These are phyloP conservation scores for Exophiala mesophila DNA, from an alignment of 2,329 filamentous ascomycete species.

Conservation along the genomic window DNA sequence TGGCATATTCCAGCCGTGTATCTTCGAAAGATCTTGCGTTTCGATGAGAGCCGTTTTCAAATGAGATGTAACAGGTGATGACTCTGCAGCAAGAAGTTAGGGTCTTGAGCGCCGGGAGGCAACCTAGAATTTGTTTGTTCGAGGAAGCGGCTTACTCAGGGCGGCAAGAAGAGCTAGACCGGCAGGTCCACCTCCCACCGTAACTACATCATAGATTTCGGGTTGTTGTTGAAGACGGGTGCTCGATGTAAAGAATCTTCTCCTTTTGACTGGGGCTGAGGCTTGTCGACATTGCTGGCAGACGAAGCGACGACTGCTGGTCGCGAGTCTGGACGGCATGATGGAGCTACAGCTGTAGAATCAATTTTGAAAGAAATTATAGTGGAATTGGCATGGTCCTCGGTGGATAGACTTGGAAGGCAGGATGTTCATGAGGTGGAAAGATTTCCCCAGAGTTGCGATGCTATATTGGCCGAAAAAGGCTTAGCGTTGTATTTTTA, in stretches of 20 bases:
- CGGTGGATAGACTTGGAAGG: no score
- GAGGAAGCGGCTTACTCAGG: slow-evolving; percentile 56
- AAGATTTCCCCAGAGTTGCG: no score
- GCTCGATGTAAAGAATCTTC: slow-evolving; percentile 14
- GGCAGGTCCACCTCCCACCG: slow-evolving; percentile 82
- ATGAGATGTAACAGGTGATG: slow-evolving; percentile 67
- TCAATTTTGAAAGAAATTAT: no score
- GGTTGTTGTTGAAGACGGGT: slow-evolving; percentile 32
- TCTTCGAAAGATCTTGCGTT: slow-evolving; percentile 73
- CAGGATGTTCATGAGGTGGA: no score
- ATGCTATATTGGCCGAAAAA: neutral
- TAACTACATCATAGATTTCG: slow-evolving; percentile 89
- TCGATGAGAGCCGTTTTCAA: slow-evolving; percentile 87
- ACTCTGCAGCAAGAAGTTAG: slow-evolving; percentile 47
- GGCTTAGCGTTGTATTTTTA: neutral
- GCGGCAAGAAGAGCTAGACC: slow-evolving; percentile 77
- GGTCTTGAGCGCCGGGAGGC: no score
- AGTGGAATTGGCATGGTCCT: no score
- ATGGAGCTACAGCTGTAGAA: no score
- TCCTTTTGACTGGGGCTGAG: slow-evolving; percentile 4
- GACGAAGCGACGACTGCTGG: slow-evolving; percentile 2
- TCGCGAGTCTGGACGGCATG: neutral
- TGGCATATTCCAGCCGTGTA: slow-evolving; percentile 61
- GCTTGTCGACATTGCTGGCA: slow-evolving; percentile 15
- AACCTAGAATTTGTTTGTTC: no score